phyloP scores from a whole-genome alignment of 345 rosid genomes.

The Eucalyptus pauciflora region DNA sequence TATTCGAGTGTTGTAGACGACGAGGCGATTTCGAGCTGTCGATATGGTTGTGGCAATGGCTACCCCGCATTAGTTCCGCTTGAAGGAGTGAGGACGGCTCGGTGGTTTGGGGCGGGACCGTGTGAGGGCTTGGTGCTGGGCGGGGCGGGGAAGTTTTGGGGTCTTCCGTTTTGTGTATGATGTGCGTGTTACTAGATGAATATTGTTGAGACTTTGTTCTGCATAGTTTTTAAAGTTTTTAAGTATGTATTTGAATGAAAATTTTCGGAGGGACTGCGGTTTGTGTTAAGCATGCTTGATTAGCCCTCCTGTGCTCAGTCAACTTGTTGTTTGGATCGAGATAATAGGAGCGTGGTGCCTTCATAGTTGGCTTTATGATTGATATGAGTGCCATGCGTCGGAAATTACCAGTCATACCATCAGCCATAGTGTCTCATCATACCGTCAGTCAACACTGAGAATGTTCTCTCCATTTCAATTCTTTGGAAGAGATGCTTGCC shows the following conservation, averaged over 20 bases:
- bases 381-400: neutral
- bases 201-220: neutral
- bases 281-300: neutral
- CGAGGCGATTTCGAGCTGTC: neutral
- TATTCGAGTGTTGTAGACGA: neutral
- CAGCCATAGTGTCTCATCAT: neutral
- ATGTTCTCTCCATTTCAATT: neutral
- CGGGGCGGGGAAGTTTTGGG: neutral
- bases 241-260: neutral
- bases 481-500: no score
- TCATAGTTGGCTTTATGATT: neutral
- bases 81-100: neutral
- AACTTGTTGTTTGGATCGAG: neutral
- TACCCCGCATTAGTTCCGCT: neutral
- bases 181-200: neutral
- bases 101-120: neutral
- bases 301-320: neutral
- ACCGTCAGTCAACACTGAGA: neutral
- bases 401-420: neutral
- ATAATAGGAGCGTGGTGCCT: neutral
- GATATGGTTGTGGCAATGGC: neutral
- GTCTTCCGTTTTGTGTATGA: neutral
- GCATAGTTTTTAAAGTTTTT: neutral
- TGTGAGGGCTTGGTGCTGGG: neutral
- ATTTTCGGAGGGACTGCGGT: neutral